Evolutionary conservation across 2,329 filamentous ascomycete genomes (phyloP).

Genomic region (Claviceps sp.): DNA sequence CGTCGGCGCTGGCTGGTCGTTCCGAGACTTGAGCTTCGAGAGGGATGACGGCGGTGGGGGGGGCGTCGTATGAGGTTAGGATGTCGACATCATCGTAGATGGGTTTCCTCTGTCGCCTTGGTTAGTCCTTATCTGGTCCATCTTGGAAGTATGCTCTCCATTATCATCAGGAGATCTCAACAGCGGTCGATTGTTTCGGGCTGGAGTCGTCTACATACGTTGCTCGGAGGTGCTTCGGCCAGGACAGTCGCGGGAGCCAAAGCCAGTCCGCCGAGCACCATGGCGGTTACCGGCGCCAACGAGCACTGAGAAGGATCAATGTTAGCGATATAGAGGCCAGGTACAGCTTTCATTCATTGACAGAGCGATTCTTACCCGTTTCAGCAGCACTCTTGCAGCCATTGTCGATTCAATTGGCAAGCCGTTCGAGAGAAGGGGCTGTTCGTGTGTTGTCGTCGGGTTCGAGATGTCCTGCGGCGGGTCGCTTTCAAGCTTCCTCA

Average conservation of each 20-base stretch:
- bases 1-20: constrained; percentile 13
- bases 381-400: constrained; percentile 47
- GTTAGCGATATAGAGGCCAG: constrained; percentile 13
- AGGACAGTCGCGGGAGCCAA: constrained; percentile 33
- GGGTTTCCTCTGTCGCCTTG: constrained; percentile 39
- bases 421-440: constrained; percentile 7
- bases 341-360: background rate
- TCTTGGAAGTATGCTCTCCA: too few species aligned
- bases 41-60: constrained; percentile 14
- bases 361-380: constrained; percentile 30
- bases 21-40: constrained; percentile 11
- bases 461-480: constrained; percentile 2
- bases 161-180: too few species aligned
- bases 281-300: constrained; percentile 39
- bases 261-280: constrained; percentile 34
- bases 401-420: constrained; percentile 35
- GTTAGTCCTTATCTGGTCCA: background rate
- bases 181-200: background rate
- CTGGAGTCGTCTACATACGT: constrained; percentile 13
- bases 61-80: constrained; percentile 16
- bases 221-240: constrained; percentile 35
- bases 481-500: constrained; percentile 5
- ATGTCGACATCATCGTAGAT: constrained; percentile 66
- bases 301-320: constrained; percentile 29
- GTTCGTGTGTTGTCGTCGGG: constrained; percentile 12